Base-by-base conservation (phyloP, 2,329 filamentous ascomycete species). In the Epichloe gansuensis region DNA sequence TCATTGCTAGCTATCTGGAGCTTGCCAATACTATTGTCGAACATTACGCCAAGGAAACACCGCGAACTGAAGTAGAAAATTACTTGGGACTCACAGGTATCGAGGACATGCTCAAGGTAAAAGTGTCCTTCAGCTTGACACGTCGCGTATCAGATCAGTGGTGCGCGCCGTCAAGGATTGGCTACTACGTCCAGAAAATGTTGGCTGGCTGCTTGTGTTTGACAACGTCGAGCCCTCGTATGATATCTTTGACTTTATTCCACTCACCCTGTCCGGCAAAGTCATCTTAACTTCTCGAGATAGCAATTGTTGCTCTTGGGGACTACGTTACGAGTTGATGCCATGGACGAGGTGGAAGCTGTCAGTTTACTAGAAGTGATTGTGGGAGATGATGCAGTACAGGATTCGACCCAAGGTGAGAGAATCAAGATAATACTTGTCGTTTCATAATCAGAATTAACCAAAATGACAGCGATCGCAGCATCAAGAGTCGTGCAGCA, bases 121-220 rank as follows among this genome's bases (percentile, higher is more conserved):
- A 35, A 60, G 52, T 41, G 50, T 61, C 25, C 51, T 59, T 47
- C 53, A 62, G 9, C 51, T 63, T 12, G 60, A 63, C 46, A 46
- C 50, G 13, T 51, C 54, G 8, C 52, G 57, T 17, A 55, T 61
- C 53, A 59, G 54, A 50, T 61, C 60, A 6, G 54, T 60, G n/a
- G 59, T 62, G 13, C 51, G 55, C 31, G 60, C 60, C 17, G 60
- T 63, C 34, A 61, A 57, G 41, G 58, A 63, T 52, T 63, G 61
- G 61, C 56, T 63, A 9, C 52, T 62, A 46, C 56, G 59, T 34
- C 59, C 60, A 5, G 56, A 58, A 17, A 63, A 63, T 42, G 52
- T 50, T 38, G 52, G 47, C 28, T 63, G 61, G 61, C 56, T 63
- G 6, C 55, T 62, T 12, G 54, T 63, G 2, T 57, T 62, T 41